Evolutionary conservation across 2,329 filamentous ascomycete genomes (phyloP).

Genomic region (Penicillium sp.): DNA sequence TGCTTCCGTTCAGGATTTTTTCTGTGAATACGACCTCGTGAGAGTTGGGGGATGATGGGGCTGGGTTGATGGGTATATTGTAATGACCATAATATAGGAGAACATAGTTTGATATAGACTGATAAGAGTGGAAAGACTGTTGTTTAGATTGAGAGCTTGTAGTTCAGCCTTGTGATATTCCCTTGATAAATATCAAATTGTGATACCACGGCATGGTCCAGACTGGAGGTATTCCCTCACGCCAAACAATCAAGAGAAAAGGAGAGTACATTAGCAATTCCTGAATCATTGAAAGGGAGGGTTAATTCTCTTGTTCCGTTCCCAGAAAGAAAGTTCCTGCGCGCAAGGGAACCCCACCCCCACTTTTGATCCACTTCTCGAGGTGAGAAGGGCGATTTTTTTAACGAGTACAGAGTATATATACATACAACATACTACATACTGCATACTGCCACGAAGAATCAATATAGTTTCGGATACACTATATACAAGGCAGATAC

Average conservation of each 20-base stretch:
- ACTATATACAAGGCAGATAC: not conserved
- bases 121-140: not conserved
- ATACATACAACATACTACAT: not conserved
- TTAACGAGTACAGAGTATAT: not conserved
- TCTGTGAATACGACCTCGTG: conserved; percentile 8
- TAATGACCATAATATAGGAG: not conserved
- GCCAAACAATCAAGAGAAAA: no score
- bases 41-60: not conserved
- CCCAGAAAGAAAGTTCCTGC: not conserved
- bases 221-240: no score
- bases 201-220: no score
- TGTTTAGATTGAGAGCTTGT: not conserved
- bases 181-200: no score
- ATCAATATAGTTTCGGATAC: not conserved
- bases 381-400: not conserved
- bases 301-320: not conserved
- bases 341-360: not conserved
- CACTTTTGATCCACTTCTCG: not conserved
- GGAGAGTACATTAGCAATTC: no score
- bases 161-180: not conserved
- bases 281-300: no score
- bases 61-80: not conserved
- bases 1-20: conserved; percentile 39
- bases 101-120: not conserved
- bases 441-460: not conserved